Conservation (phyloP, 2,329 filamentous ascomycete species). For the Curvularia lunata region DNA sequence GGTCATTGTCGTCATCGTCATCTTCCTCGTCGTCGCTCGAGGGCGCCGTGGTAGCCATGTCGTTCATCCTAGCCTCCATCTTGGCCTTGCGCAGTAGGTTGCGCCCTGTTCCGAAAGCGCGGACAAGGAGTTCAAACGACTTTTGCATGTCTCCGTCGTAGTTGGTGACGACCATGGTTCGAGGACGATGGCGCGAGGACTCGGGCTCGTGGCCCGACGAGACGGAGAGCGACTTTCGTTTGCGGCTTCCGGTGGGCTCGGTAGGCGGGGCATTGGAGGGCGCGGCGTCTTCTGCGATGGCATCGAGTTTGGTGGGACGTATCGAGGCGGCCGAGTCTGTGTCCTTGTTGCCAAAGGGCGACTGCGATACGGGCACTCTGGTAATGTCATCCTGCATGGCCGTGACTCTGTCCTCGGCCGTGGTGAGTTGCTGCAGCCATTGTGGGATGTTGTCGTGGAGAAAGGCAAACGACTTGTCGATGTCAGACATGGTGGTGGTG, state of each 20-base stretch:
- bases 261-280: constrained; percentile 23
- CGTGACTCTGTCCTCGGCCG: constrained; percentile 42
- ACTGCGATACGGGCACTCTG: constrained; percentile 35
- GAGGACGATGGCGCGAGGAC: constrained; percentile 67
- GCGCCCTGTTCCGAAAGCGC: constrained; percentile 77
- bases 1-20: constrained; percentile 35
- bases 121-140: constrained; percentile 81
- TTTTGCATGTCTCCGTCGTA: constrained; percentile 89
- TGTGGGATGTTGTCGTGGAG: constrained; percentile 48
- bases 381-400: constrained; percentile 44
- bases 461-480: constrained; percentile 47
- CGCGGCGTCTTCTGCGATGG: constrained; percentile 29
- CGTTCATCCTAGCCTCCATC: constrained; percentile 75
- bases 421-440: constrained; percentile 46
- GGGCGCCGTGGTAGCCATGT: constrained; percentile 48
- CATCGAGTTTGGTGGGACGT: constrained; percentile 32
- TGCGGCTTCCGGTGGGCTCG: constrained; percentile 36
- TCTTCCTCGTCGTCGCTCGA: constrained; percentile 36
- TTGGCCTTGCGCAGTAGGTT: constrained; percentile 88
- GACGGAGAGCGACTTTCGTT: constrained; percentile 54
- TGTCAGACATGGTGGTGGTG: constrained; percentile 48
- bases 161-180: constrained; percentile 83
- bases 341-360: constrained; percentile 38
- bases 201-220: constrained; percentile 49
- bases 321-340: constrained; percentile 50